A percentile compares a stretch with the other conserved stretches of the same genome.
Conservation (phyloP, 163 green algal species). For the Trebouxia gelatinosa region DNA sequence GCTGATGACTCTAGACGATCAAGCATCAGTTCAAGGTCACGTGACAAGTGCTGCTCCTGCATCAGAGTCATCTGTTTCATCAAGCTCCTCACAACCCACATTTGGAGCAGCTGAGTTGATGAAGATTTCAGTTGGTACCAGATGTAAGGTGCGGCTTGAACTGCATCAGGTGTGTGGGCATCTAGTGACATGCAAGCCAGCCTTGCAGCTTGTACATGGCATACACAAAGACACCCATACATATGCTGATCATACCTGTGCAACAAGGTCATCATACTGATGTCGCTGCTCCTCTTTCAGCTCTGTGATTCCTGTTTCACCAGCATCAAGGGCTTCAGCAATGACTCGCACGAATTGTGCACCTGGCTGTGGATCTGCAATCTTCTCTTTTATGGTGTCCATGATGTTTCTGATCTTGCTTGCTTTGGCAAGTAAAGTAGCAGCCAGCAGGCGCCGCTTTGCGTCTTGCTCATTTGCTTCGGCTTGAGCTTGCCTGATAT, state of each 20-base stretch:
- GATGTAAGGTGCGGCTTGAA: background rate
- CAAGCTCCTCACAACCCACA: background rate
- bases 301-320: conserved; percentile 14
- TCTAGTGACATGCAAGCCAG: background rate
- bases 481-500: background rate
- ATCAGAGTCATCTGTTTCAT: background rate
- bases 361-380: background rate
- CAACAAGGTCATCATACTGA: background rate
- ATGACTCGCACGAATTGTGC: background rate
- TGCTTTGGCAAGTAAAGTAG: background rate
- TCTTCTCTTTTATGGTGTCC: background rate
- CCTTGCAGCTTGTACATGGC: background rate
- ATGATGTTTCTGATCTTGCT: conserved; percentile 1
- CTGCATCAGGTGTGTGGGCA: background rate
- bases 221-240: background rate
- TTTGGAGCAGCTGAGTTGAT: background rate
- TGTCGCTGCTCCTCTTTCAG: conserved; percentile 21
- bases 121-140: no score
- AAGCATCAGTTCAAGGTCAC: conserved; percentile 26
- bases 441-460: background rate
- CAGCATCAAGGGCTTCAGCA: conserved; percentile 21
- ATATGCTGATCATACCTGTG: background rate
- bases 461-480: background rate
- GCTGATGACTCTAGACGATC: conserved; percentile 17
- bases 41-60: conserved; percentile 18